Percentiles rank a stretch among this genome's conserved stretches.
These are phyloP conservation scores for Candida sp. DNA, from an alignment of 1,139 yeast genomes.

Conservation along the genomic window DNA sequence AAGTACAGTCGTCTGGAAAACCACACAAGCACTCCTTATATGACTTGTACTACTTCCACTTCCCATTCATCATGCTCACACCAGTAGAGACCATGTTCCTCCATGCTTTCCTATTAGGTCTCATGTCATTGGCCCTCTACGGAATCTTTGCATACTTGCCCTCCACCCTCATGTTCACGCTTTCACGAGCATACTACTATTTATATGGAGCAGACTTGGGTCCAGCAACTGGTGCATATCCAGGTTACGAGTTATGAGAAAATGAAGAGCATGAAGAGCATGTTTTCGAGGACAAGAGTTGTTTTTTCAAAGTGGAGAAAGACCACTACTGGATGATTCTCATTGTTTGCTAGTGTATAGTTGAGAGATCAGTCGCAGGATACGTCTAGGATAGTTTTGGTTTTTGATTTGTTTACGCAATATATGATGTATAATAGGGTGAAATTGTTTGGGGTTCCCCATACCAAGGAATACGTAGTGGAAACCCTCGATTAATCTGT, in stretches of 20 bases:
- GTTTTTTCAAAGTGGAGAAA: no score
- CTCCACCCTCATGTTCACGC: constrained; percentile 29
- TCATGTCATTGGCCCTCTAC: constrained; percentile 35
- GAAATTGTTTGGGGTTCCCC: not conserved
- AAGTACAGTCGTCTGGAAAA: not conserved
- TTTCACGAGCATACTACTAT: constrained; percentile 40
- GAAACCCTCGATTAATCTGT: not conserved
- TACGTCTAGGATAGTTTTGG: not conserved
- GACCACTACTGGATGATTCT: no score
- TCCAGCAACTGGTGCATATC: not conserved
- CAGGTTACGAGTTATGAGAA: not conserved
- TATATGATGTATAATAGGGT: not conserved
- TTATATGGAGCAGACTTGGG: constrained; percentile 30
- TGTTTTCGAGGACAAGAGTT: not conserved
- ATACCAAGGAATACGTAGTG: not conserved
- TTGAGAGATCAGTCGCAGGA: not conserved
- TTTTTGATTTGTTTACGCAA: not conserved
- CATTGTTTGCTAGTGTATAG: not conserved
- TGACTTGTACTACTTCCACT: constrained; percentile 37
- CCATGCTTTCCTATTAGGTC: constrained; percentile 34
- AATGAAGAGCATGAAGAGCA: not conserved
- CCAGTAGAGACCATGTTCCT: constrained; percentile 34
- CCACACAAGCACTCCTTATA: constrained; percentile 17
- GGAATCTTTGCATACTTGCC: constrained; percentile 44
- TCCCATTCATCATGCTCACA: constrained; percentile 46